These are phyloP conservation scores for Aspergillus unguis DNA, from an alignment of 2,329 filamentous ascomycete species.

Conservation along the genomic window DNA sequence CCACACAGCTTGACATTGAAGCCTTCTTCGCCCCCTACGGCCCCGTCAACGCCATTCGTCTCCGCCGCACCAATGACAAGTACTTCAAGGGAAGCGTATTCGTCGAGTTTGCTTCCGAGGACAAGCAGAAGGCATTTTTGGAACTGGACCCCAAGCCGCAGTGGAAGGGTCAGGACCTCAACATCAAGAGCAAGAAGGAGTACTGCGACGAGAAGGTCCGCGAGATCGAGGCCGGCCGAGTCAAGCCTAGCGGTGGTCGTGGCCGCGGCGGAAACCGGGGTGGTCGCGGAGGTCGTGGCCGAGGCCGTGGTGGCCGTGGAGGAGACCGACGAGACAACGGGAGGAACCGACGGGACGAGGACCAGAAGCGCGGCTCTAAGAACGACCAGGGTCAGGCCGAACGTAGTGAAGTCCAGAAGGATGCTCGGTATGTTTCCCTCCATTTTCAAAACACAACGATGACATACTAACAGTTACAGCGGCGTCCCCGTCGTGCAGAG, in stretches of 20 bases:
- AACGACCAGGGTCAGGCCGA: conserved; percentile 11
- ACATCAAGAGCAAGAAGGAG: conserved; percentile 81
- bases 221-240: conserved; percentile 67
- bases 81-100: conserved; percentile 96
- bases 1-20: conserved; percentile 91
- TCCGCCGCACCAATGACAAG: conserved; percentile 70
- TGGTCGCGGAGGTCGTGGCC: conserved; percentile 44
- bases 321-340: conserved; percentile 26
- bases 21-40: conserved; percentile 83
- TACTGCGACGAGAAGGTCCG: conserved; percentile 77
- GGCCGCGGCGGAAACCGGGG: conserved; percentile 40
- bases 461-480: conserved; percentile 27
- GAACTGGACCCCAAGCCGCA: conserved; percentile 74
- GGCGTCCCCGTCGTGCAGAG: conserved; percentile 45
- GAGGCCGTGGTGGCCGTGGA: conserved; percentile 43
- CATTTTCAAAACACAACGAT: background rate
- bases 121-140: conserved; percentile 76
- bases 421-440: conserved; percentile 36
- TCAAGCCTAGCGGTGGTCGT: conserved; percentile 54
- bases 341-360: conserved; percentile 44
- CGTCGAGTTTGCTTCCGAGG: conserved; percentile 81
- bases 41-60: conserved; percentile 74
- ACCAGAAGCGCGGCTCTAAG: conserved; percentile 43
- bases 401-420: conserved; percentile 37
- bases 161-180: conserved; percentile 75